Conservation (phyloP, 139 green algal genomes). For the Coelastrella sp. region DNA sequence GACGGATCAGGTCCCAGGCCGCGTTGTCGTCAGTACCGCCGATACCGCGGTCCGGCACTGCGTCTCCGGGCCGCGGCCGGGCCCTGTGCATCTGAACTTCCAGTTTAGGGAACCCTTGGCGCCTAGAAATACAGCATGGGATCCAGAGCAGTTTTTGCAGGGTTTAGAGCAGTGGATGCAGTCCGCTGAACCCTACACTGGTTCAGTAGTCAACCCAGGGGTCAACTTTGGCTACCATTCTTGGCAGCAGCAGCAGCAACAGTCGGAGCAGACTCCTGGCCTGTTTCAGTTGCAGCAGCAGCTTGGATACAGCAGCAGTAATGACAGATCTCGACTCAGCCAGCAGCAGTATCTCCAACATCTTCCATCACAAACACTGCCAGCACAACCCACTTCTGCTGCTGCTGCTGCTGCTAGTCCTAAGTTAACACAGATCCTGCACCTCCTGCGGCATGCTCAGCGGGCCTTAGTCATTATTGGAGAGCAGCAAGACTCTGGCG, state of each 20-base stretch:
- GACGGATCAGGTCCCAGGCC: conserved; percentile 58
- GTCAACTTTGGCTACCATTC: neutral
- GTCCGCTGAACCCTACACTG: conserved; percentile 58
- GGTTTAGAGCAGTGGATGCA: conserved; percentile 78
- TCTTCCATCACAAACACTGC: too few relatives aligned
- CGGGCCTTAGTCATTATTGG: conserved; percentile 89
- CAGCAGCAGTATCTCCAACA: neutral
- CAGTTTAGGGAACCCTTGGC: conserved; percentile 96
- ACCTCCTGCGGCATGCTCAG: conserved; percentile 38
- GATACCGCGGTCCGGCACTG: conserved; percentile 72
- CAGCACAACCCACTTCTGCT: neutral
- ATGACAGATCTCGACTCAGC: neutral
- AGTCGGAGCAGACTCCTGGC: neutral
- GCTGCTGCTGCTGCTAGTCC: neutral
- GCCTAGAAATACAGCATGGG: conserved; percentile 61
- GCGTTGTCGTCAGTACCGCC: conserved; percentile 78
- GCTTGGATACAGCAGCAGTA: conserved; percentile 6
- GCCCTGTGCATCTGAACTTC: conserved; percentile 98
- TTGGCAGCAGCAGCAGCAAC: neutral
- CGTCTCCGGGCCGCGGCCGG: conserved; percentile 54
- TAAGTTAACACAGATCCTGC: conserved; percentile 44
- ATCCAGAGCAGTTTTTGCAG: conserved; percentile 52
- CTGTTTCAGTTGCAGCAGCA: neutral
- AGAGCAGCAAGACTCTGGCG: conserved; percentile 67
- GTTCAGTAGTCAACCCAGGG: neutral